phyloP scores from a whole-genome alignment of 192 early-diverging fungal genomes.

The Entrophospora sp. region DNA sequence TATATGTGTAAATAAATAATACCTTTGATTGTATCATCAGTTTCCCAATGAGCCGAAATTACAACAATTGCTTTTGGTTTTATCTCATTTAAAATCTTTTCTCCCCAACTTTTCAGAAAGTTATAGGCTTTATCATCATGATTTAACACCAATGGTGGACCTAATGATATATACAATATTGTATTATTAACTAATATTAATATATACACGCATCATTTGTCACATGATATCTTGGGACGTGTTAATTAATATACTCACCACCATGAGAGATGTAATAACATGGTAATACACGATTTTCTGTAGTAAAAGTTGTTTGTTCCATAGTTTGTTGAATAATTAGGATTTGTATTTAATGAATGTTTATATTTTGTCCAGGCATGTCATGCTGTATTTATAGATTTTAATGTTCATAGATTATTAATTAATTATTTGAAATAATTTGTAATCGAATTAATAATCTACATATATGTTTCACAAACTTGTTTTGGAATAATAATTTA shows the following conservation, averaged over 20 bases:
- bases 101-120: constrained; percentile 35
- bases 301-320: too few species aligned
- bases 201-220: not conserved
- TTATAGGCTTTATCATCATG: constrained; percentile 22
- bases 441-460: too few species aligned
- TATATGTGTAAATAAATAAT: constrained; percentile 32
- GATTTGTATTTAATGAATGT: too few species aligned
- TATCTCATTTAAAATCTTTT: constrained; percentile 29
- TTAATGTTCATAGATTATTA: too few species aligned
- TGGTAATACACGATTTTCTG: too few species aligned
- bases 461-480: too few species aligned
- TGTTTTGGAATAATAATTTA: too few species aligned
- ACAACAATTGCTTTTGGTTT: constrained; percentile 54
- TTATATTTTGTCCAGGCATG: too few species aligned
- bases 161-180: not conserved
- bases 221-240: not conserved
- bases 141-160: constrained; percentile 15
- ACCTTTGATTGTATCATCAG: constrained; percentile 22
- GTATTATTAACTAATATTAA: too few species aligned
- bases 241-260: not conserved
- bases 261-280: not conserved
- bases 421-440: too few species aligned
- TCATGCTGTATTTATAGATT: too few species aligned
- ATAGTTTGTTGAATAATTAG: too few species aligned
- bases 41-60: constrained; percentile 64